Percentiles rank a stretch among this genome's conserved stretches.
Evolutionary conservation across 768 basidiomycete species (phyloP).

Genomic region (Mycena leptocephala): DNA sequence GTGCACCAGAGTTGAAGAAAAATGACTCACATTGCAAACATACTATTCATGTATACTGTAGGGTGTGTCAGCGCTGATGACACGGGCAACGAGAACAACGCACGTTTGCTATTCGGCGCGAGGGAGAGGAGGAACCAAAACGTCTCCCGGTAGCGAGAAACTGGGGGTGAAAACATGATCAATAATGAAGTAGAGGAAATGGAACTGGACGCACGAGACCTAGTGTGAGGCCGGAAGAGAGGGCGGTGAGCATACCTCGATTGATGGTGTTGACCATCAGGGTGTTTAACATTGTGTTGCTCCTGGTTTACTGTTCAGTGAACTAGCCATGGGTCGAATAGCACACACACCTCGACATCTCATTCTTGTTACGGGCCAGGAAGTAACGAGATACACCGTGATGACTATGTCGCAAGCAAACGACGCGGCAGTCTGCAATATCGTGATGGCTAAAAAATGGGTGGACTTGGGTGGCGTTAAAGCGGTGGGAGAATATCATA

Average conservation of each 20-base stretch:
- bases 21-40: conserved; percentile 27
- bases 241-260: conserved; percentile 23
- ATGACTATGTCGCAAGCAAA: conserved; percentile 28
- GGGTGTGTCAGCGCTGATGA: too few species aligned
- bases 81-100: not conserved
- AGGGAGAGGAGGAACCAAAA: conserved; percentile 35
- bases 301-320: not conserved
- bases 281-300: conserved; percentile 19
- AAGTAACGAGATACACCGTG: conserved; percentile 25
- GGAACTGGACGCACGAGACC: not conserved
- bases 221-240: conserved; percentile 20
- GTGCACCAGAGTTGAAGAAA: not conserved
- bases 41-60: conserved; percentile 36
- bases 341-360: not conserved
- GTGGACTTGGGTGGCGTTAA: not conserved
- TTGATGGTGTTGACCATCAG: conserved; percentile 25
- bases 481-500: too few species aligned
- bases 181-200: not conserved
- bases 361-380: conserved; percentile 18
- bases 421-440: conserved; percentile 28
- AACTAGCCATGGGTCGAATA: not conserved
- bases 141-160: conserved; percentile 24
- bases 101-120: conserved; percentile 29
- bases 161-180: not conserved
- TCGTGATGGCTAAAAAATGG: conserved; percentile 10